Conservation (phyloP, 169 alveolate genomes). For the Cryptosporidium xiaoi region DNA sequence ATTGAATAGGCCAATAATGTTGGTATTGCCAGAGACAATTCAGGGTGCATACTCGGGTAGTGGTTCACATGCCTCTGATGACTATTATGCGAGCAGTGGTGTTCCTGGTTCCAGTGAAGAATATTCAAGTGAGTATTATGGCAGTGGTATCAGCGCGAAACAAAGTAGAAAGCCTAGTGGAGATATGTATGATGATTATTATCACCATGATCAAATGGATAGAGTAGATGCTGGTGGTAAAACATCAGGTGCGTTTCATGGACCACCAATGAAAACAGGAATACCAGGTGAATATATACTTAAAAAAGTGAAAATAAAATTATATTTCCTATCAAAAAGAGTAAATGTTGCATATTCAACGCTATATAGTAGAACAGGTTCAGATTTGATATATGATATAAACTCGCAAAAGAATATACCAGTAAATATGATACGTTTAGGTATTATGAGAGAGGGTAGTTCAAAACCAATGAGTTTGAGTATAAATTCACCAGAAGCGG, state of each 20-base stretch:
- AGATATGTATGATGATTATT: neutral
- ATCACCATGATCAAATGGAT: too few relatives aligned
- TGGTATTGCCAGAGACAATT: neutral
- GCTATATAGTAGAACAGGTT: slow-evolving; percentile 47
- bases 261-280: slow-evolving; percentile 1
- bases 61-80: neutral
- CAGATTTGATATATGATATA: slow-evolving; percentile 65
- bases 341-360: slow-evolving; percentile 61
- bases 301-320: slow-evolving; percentile 48
- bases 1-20: slow-evolving; percentile 11
- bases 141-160: neutral
- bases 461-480: slow-evolving; percentile 45
- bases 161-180: neutral
- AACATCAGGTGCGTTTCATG: neutral
- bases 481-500: slow-evolving; percentile 71
- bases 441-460: slow-evolving; percentile 53
- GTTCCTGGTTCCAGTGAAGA: neutral
- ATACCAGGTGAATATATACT: slow-evolving; percentile 71
- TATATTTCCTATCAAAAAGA: slow-evolving; percentile 54
- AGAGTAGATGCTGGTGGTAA: neutral
- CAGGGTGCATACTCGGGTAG: too few relatives aligned
- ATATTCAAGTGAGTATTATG: neutral
- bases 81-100: neutral
- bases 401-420: slow-evolving; percentile 64
- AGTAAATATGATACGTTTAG: slow-evolving; percentile 18